These are phyloP conservation scores for Chaetothyriales sp. DNA, from an alignment of 2,329 filamentous ascomycete species.

Conservation along the genomic window DNA sequence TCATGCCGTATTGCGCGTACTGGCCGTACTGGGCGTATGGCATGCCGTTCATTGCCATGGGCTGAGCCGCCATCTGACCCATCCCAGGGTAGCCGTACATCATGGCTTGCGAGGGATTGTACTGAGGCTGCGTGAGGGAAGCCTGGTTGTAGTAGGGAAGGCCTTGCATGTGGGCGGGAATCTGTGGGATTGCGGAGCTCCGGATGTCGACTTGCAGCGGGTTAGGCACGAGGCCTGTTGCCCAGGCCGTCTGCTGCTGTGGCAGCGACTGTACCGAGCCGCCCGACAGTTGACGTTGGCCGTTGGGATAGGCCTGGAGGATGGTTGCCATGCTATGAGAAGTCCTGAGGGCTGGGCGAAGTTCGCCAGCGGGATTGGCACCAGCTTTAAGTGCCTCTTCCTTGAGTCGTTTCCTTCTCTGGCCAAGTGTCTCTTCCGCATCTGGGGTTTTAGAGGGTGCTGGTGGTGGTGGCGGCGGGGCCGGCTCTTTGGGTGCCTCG, in stretches of 20 bases:
- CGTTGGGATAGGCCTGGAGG: slow-evolving; percentile 39
- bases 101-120: background rate
- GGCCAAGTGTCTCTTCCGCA: slow-evolving; percentile 32
- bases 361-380: background rate
- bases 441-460: slow-evolving; percentile 15
- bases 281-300: slow-evolving; percentile 5
- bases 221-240: background rate
- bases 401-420: slow-evolving; percentile 31
- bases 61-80: slow-evolving; percentile 1
- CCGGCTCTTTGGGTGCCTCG: slow-evolving; percentile 11
- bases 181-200: background rate
- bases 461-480: too few relatives aligned
- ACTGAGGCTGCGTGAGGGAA: background rate
- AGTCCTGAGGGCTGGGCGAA: slow-evolving; percentile 19
- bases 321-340: slow-evolving; percentile 34
- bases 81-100: background rate
- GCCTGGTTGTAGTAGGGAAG: background rate
- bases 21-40: background rate
- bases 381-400: slow-evolving; percentile 21
- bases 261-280: background rate
- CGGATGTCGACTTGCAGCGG: background rate
- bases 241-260: background rate
- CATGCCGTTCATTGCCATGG: slow-evolving; percentile 1
- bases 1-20: slow-evolving; percentile 3
- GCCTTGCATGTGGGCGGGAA: background rate